Evolutionary conservation across 352 stramenopile genomes (phyloP).

Genomic region (Globisporangium viniferum): DNA sequence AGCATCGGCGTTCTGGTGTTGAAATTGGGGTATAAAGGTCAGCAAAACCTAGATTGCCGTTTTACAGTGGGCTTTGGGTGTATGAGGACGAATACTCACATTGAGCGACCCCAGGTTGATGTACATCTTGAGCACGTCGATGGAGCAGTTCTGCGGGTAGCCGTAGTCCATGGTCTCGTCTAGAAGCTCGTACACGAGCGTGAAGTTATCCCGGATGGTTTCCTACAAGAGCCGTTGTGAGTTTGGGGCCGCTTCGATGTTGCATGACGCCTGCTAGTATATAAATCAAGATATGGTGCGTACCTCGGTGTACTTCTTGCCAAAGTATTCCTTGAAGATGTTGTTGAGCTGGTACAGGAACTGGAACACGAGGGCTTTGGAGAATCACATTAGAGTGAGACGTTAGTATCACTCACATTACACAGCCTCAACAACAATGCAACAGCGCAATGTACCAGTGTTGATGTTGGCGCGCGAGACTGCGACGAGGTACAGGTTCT

Average conservation of each 20-base stretch:
- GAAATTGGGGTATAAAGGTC: not conserved
- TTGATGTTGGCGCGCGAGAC: slow-evolving; percentile 97
- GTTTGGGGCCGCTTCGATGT: no score
- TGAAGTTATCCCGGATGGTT: slow-evolving; percentile 98
- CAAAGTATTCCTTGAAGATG: slow-evolving; percentile 97
- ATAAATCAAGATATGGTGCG: not conserved
- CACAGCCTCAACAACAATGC: not conserved
- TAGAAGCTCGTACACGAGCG: slow-evolving; percentile 98
- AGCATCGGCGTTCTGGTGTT: slow-evolving; percentile 78
- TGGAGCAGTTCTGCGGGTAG: slow-evolving; percentile 98
- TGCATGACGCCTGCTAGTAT: not conserved
- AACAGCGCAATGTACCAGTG: slow-evolving; percentile 42
- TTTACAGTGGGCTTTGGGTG: no score
- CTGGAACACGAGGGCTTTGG: slow-evolving; percentile 90
- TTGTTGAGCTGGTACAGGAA: slow-evolving; percentile 95
- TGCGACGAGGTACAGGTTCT: slow-evolving; percentile 98
- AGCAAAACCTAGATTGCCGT: not conserved
- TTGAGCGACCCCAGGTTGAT: slow-evolving; percentile 94
- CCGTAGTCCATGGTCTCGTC: slow-evolving; percentile 99
- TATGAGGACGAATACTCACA: slow-evolving; percentile 25
- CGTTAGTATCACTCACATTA: no score
- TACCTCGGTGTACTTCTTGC: slow-evolving; percentile 95
- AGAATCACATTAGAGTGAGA: no score
- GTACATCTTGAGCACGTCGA: slow-evolving; percentile 97
- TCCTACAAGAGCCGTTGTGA: slow-evolving; percentile 30